These are phyloP conservation scores for Serendipita sp. DNA, from an alignment of 768 basidiomycete species.

Conservation along the genomic window DNA sequence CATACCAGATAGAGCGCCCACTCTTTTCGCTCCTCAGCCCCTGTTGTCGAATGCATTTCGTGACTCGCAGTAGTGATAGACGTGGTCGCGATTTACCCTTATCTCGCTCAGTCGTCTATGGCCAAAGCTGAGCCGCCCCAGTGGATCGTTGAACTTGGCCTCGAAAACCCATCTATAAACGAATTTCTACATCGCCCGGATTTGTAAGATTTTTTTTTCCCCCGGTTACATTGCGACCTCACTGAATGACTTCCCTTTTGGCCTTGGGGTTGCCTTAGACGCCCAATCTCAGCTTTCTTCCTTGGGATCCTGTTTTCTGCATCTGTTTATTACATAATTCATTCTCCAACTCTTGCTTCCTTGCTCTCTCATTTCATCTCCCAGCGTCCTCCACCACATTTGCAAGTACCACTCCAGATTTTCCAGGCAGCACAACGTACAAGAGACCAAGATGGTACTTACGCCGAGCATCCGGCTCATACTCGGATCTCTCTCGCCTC, in stretches of 20 bases:
- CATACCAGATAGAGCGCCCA: too few relatives aligned
- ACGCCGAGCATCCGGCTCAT: neutral
- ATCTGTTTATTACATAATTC: constrained; percentile 1
- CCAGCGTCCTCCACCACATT: neutral
- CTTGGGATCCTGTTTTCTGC: neutral
- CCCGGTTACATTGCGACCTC: neutral
- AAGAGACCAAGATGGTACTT: neutral
- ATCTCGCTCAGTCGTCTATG: too few relatives aligned
- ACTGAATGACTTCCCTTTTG: neutral
- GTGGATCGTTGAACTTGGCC: neutral
- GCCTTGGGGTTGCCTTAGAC: neutral
- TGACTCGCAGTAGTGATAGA: too few relatives aligned
- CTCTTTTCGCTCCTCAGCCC: too few relatives aligned
- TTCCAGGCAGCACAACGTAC: too few relatives aligned
- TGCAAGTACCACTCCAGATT: neutral
- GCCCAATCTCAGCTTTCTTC: neutral
- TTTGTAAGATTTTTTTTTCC: neutral
- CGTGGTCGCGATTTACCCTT: too few relatives aligned
- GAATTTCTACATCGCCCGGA: neutral
- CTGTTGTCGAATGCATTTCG: too few relatives aligned
- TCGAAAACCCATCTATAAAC: neutral
- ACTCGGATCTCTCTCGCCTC: neutral
- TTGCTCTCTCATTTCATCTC: neutral
- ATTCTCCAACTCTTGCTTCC: neutral
- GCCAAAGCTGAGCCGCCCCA: neutral